phyloP scores from a whole-genome alignment of 768 basidiomycete genomes.

The Collybiopsis confluens region DNA sequence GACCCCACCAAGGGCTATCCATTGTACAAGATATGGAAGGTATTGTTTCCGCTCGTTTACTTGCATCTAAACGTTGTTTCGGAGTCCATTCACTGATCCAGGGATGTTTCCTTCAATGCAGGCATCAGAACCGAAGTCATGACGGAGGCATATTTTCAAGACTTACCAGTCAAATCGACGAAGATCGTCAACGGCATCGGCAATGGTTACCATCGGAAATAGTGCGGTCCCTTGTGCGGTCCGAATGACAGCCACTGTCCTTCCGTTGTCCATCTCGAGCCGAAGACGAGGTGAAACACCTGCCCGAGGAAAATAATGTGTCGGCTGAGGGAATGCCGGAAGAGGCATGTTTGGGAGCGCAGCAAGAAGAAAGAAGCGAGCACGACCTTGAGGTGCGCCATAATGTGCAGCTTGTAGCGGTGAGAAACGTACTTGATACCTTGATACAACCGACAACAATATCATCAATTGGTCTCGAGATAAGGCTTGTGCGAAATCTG shows the following conservation, averaged over 20 bases:
- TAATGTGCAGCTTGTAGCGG: slow-evolving; percentile 53
- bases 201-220: slow-evolving; percentile 54
- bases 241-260: slow-evolving; percentile 39
- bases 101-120: slow-evolving; percentile 32
- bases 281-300: slow-evolving; percentile 40
- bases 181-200: slow-evolving; percentile 73
- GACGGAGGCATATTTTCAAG: not conserved
- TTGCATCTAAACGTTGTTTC: slow-evolving; percentile 5
- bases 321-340: slow-evolving; percentile 51
- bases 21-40: slow-evolving; percentile 21
- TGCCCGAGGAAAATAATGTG: slow-evolving; percentile 48
- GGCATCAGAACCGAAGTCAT: not conserved
- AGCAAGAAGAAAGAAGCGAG: slow-evolving; percentile 52
- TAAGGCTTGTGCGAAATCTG: not conserved
- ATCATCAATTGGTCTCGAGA: not conserved
- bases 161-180: slow-evolving; percentile 70
- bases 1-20: slow-evolving; percentile 25
- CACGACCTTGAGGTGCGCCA: slow-evolving; percentile 51
- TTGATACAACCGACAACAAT: slow-evolving; percentile 14
- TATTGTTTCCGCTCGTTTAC: slow-evolving; percentile 5
- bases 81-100: not conserved
- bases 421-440: slow-evolving; percentile 50
- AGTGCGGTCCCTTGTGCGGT: slow-evolving; percentile 48
- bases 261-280: slow-evolving; percentile 33
- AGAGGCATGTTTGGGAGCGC: slow-evolving; percentile 36